phyloP scores from a whole-genome alignment of 495 filamentous ascomycete genomes.

The Cercophora newfieldiana region DNA sequence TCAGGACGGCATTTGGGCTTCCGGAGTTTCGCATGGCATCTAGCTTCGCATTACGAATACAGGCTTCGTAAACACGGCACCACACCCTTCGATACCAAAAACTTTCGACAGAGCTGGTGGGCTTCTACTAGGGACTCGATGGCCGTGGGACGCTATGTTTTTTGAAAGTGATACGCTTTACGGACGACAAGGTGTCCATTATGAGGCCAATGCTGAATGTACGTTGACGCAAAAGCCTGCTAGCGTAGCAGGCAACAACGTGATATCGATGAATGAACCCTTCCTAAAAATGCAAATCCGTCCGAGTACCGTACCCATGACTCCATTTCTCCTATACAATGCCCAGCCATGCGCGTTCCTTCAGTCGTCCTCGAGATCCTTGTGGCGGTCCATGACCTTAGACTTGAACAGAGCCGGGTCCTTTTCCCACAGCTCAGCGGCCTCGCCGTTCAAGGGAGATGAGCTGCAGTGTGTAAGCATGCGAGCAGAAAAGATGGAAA shows the following conservation, averaged over 20 bases:
- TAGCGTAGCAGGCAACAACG: conserved; percentile 30
- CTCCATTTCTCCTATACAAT: conserved; percentile 43
- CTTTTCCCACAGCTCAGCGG: conserved; percentile 93
- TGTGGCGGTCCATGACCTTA: conserved; percentile 58
- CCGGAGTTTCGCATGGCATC: conserved; percentile 55
- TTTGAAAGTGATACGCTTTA: conserved; percentile 33
- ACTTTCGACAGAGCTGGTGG: conserved; percentile 22
- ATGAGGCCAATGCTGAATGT: conserved; percentile 34
- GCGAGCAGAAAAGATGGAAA: neutral
- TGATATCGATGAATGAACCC: conserved; percentile 37
- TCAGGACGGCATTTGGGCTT: conserved; percentile 51
- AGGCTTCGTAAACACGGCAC: conserved; percentile 42
- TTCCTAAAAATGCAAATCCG: conserved; percentile 35
- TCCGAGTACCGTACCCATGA: conserved; percentile 30
- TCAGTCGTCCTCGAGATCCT: conserved; percentile 58
- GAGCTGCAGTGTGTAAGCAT: conserved; percentile 58
- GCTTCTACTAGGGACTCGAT: conserved; percentile 15
- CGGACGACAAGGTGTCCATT: conserved; percentile 29
- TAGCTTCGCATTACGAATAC: conserved; percentile 53
- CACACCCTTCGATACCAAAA: conserved; percentile 36
- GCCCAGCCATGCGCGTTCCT: neutral
- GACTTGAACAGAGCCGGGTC: conserved; percentile 85
- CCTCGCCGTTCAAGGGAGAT: conserved; percentile 93
- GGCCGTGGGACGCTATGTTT: conserved; percentile 5
- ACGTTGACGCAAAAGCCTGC: conserved; percentile 25